Evolutionary conservation across 306 rosid genomes (phyloP), one percentile per base, ranked within the genome.

Genomic region (Datisca glomerata): DNA sequence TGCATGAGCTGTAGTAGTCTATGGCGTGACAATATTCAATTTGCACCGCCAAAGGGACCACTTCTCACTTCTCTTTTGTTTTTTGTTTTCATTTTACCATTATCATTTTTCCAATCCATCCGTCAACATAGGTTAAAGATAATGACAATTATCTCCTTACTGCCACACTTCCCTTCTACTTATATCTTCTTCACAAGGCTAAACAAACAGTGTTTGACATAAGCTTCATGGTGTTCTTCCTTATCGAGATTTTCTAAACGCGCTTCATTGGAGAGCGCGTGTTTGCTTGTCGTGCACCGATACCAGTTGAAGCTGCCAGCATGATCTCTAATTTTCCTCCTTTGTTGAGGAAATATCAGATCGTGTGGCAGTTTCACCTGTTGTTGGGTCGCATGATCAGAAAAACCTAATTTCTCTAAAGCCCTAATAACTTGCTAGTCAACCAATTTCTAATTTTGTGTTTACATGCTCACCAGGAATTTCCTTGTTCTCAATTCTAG

Each of bases 291-390:
- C 69, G 71, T 78, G 85, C 70, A 64, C 35, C 79, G 58, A 47
- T 45, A 61, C 55, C 61, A 62, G 98, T 75, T 91, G 96, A 91
- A 91, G 98, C 98, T 91, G 98, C 98, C 98, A 91, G 98, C 98
- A 80, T 91, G 98, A 91, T 91, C 98, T 91, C 69, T 80, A 75
- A 81, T 66, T 75, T 49, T 65, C 78, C 58, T 77, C 20, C 56
- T 47, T 51, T 6, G 24, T 19, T 49, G 79, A 44, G 78, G 81
- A 61, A 70, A 63, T 81, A 73, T 89, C 79, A 89, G 98, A 89
- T 84, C 98, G 84, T 91, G 81, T 63, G 85, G 85, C 86, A 84
- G 98, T 78, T 91, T 91, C 98, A 91, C 92, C 98, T 68, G 80
- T 75, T 78, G 66, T 52, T 73, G 84, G 67, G n/a, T n/a, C n/a